These are phyloP conservation scores for Colletotrichum falcatum DNA, from an alignment of 2,329 filamentous ascomycete species.

Conservation along the genomic window DNA sequence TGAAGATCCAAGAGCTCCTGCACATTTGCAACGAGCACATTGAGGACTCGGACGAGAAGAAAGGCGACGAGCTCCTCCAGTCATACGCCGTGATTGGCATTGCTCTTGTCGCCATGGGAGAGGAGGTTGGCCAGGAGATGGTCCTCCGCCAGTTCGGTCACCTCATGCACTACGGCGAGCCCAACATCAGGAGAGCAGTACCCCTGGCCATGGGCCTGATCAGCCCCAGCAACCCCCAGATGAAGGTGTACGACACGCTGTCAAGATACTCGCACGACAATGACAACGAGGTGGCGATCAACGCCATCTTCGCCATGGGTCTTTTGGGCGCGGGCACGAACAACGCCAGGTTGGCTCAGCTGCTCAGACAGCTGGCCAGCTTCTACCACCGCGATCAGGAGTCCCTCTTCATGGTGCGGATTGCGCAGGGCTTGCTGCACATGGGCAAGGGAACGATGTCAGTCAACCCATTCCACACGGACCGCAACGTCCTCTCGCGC, in stretches of 20 bases:
- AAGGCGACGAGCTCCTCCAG: conserved; percentile 94
- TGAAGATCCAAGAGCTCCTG: conserved; percentile 96
- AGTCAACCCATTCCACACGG: conserved; percentile 98
- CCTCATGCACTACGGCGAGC: conserved; percentile 98
- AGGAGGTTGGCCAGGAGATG: conserved; percentile 99
- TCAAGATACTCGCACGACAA: conserved; percentile 99
- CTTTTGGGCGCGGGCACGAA: conserved; percentile 96
- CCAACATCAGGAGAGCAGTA: conserved; percentile 96
- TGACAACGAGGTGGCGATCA: conserved; percentile 97
- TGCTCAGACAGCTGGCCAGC: conserved; percentile 92
- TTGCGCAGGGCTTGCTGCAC: conserved; percentile 95
- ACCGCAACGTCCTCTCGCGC: conserved; percentile 92
- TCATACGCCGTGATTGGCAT: conserved; percentile 96
- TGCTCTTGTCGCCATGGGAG: conserved; percentile 95
- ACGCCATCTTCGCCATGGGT: conserved; percentile 99
- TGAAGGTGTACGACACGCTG: conserved; percentile 99
- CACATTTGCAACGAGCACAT: conserved; percentile 99
- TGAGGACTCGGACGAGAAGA: conserved; percentile 93
- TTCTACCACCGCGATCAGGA: conserved; percentile 99
- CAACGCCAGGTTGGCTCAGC: conserved; percentile 94
- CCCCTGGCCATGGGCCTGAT: conserved; percentile 96
- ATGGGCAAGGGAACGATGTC: conserved; percentile 99
- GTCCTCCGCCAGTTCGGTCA: conserved; percentile 97
- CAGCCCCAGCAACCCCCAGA: conserved; percentile 97
- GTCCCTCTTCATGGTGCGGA: conserved; percentile 98